Percentiles rank a stretch among this genome's conserved stretches.
Evolutionary conservation across 2,329 filamentous ascomycete species (phyloP).

Genomic region (Uncinocarpus reesii): DNA sequence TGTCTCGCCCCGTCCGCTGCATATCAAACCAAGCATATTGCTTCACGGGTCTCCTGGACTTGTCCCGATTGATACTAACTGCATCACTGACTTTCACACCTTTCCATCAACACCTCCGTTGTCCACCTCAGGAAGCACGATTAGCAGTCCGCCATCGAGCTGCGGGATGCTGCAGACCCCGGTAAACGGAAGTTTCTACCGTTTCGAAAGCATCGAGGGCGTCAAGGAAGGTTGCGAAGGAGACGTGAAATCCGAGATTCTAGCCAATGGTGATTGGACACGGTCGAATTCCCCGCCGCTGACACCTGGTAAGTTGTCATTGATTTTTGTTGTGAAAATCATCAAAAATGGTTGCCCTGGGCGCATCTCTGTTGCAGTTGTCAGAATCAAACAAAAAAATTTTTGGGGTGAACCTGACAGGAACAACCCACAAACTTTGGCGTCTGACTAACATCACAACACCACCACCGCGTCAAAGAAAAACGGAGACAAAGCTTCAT

Average conservation of each 20-base stretch:
- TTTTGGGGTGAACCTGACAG: neutral
- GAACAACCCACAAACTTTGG: neutral
- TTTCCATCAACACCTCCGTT: conserved; percentile 80
- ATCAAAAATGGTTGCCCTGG: neutral
- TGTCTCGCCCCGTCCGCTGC: conserved; percentile 62
- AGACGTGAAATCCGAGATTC: conserved; percentile 60
- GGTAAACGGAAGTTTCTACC: conserved; percentile 64
- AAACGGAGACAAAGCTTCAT: neutral
- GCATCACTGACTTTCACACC: conserved; percentile 55
- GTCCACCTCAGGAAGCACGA: conserved; percentile 71
- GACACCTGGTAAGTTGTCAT: conserved; percentile 66
- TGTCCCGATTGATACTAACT: conserved; percentile 63
- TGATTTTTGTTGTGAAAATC: neutral
- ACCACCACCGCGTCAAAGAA: neutral
- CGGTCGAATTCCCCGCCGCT: conserved; percentile 70
- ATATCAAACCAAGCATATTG: conserved; percentile 65
- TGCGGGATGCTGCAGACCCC: conserved; percentile 73
- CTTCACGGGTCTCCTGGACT: conserved; percentile 46
- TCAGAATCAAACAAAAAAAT: neutral
- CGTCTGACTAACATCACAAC: neutral
- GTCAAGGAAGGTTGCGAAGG: conserved; percentile 62
- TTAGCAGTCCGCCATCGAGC: conserved; percentile 71
- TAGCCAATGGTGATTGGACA: conserved; percentile 65
- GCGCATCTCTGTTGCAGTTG: neutral
- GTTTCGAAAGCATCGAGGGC: conserved; percentile 55